Evolutionary conservation across 1,284 basidiomycete genomes (phyloP), one percentile per base, ranked within the genome.

Genomic region (Sanghuangporus baumii): DNA sequence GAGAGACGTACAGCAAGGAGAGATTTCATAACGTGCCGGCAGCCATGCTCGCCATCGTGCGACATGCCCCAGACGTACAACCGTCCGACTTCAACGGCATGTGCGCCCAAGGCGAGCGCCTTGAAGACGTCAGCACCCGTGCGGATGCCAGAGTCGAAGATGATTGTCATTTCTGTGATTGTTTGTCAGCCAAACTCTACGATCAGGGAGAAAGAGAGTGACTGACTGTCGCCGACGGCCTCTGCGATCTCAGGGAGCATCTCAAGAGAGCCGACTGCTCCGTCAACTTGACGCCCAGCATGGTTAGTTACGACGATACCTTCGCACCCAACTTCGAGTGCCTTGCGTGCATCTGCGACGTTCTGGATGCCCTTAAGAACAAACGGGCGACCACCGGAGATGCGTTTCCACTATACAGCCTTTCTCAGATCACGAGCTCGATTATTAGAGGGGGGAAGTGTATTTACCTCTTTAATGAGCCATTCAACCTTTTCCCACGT

Each of bases 281-380:
- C 83, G 68, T 86, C 83, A 43, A 86, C 81, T 71, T 86, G 84
- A 47, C 85, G 71, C 0, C 83, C 85, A 6, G 83, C 85, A 67
- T 88, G 84, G 69, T 86, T 86, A 38, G 77, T 80, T 26, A 81
- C 82, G 18, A 86, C 80, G 64, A 87, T 82, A 12, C 82, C 84
- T 66, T 84, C 82, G 66, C 81, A 82, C 0, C 84, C 83, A 16
- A 78, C 63, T 36, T 83, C 78, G 36, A 78, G 71, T 2, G 84
- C 84, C 66, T 77, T 78, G 31, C 71, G 65, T 3, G 82, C 82
- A 68, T 84, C 82, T 34, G 76, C 74, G 0, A 74, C 78, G 65
- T 73, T 76, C 67, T 83, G 82, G n/a, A 57, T 84, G 58, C 79
- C 84, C 72, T 86, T 87, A 65, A 85, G 69, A 16, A 84, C 74